phyloP scores from a whole-genome alignment of 257 asterid species.

The Primulina huaijiensis region DNA sequence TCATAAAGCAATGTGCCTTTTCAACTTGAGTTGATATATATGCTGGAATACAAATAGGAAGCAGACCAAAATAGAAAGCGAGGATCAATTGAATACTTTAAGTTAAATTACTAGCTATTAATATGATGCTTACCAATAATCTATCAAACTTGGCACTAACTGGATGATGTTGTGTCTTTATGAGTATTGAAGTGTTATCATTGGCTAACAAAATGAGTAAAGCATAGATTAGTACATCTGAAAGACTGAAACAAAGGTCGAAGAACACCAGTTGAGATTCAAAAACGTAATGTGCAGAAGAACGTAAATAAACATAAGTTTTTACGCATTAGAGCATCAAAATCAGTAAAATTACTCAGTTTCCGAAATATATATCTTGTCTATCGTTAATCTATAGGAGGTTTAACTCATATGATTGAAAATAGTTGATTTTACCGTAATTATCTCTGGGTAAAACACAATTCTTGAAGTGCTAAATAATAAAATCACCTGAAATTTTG shows the following conservation, averaged over 20 bases:
- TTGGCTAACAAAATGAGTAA: conserved; percentile 35
- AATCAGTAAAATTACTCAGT: background rate
- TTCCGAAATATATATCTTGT: background rate
- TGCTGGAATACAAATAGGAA: background rate
- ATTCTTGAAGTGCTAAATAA: conserved; percentile 24
- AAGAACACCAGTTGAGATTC: conserved; percentile 9
- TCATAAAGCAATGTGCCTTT: conserved; percentile 1
- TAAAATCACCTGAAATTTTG: conserved; percentile 48
- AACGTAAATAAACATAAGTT: conserved; percentile 17
- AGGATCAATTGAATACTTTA: conserved; percentile 10
- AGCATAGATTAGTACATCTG: conserved; percentile 20
- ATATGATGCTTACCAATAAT: conserved; percentile 60
- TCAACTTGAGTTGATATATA: background rate
- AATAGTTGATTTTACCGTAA: background rate
- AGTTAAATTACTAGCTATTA: conserved; percentile 22
- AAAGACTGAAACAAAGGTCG: background rate
- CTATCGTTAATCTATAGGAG: background rate
- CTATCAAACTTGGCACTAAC: conserved; percentile 68
- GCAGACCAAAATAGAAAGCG: conserved; percentile 19
- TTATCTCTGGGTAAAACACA: conserved; percentile 2
- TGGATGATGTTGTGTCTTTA: conserved; percentile 53
- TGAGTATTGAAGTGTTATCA: conserved; percentile 41
- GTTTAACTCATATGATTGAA: background rate
- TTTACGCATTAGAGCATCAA: conserved; percentile 13
- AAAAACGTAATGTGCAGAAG: conserved; percentile 8